Percentiles rank a stretch among this genome's conserved stretches.
Evolutionary conservation across 2,329 filamentous ascomycete genomes (phyloP).

Genomic region (Colletotrichum scovillei): DNA sequence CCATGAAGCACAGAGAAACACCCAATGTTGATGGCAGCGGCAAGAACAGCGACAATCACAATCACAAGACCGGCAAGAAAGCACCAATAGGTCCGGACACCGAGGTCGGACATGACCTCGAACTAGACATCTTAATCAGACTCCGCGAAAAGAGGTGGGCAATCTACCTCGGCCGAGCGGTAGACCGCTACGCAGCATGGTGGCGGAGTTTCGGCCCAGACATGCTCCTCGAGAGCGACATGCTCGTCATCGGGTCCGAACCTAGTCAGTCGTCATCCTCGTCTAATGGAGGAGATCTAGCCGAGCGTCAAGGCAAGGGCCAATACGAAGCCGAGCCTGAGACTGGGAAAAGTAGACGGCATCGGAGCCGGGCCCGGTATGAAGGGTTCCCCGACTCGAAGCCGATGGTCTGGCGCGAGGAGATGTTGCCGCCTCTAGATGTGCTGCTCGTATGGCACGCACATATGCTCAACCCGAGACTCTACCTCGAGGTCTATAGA

Average conservation of each 20-base stretch:
- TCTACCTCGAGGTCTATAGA: slow-evolving; percentile 63
- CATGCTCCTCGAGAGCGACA: slow-evolving; percentile 42
- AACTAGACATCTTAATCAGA: slow-evolving; percentile 54
- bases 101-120: rapidly evolving
- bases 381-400: slow-evolving; percentile 40
- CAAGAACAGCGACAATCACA: not conserved
- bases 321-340: too few species aligned
- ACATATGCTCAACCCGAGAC: slow-evolving; percentile 75
- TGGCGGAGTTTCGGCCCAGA: slow-evolving; percentile 54
- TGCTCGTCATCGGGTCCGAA: slow-evolving; percentile 30
- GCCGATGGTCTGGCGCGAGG: slow-evolving; percentile 46
- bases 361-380: slow-evolving; percentile 37
- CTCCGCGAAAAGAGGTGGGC: slow-evolving; percentile 76
- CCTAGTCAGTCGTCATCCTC: not conserved
- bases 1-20: not conserved
- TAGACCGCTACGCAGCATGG: slow-evolving; percentile 72
- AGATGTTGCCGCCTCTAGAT: slow-evolving; percentile 67
- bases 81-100: not conserved
- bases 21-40: not conserved
- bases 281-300: too few species aligned
- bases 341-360: not conserved
- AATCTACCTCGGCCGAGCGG: slow-evolving; percentile 72
- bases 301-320: too few species aligned
- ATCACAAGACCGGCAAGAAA: not conserved
- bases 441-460: slow-evolving; percentile 80